Evolutionary conservation across 2,329 filamentous ascomycete genomes (phyloP), one percentile per base, ranked within the genome.

Genomic region (Seiridium cupressi): DNA sequence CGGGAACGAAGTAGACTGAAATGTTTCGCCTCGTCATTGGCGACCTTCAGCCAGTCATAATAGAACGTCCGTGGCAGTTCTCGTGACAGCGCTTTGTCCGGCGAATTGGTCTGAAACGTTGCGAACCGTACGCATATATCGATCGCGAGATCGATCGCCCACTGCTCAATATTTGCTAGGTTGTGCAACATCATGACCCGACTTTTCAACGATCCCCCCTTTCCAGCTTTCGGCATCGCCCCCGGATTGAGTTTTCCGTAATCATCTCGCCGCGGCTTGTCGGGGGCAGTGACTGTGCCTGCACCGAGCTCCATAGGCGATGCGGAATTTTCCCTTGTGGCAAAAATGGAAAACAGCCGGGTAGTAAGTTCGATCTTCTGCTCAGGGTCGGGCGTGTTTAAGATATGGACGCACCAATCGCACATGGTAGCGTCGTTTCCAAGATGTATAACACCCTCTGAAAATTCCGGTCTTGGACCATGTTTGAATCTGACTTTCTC

Each of bases 11-110:
- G 73, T 1, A 80, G 67, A 6, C 78, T 79, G 60, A 80, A 80
- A 61, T 80, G 78, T 51, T 80, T 80, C 4, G 78, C 78, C 61
- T 80, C 78, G 48, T 80, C 78, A 46, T 73, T 78, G 18, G 78
- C 78, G 1, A 80, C 78, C 61, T 80, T 80, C 9, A 80, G 66
- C 77, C 78, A 80, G 65, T 80, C 78, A 60, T 79, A 75, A 63
- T 78, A 80, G 62, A 77, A 80, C 0, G 78, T 73, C 3, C 78
- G 73, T 0, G 78, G 78, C 3, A 80, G 62, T 36, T 69, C 67
- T 26, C 70, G 61, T n/a, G 69, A 62, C 3, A 40, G 26, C 7
- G 60, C 53, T 5, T 63, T 59, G 3, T 60, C 62, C 8, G 65
- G 60, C 8, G 59, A 47, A 35, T 68, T 64, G 2, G 77, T 78